Conservation (phyloP, 768 basidiomycete genomes). For the Kondoa subrosea region DNA sequence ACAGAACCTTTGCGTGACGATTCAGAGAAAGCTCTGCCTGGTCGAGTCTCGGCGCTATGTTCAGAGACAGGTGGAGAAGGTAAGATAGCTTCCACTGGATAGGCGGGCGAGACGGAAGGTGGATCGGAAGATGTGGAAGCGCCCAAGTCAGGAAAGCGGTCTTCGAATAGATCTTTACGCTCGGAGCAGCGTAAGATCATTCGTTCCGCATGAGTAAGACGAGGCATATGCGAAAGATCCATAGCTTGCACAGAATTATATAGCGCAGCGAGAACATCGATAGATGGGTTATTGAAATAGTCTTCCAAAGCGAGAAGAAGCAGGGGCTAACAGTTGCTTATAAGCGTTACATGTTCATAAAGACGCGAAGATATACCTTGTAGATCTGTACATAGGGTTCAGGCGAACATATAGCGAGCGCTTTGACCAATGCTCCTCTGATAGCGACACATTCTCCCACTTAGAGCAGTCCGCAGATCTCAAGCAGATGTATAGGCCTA, state of each 20-base stretch:
- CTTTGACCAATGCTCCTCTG: slow-evolving; percentile 86
- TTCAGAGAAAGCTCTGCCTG: background rate
- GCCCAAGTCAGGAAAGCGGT: slow-evolving; percentile 30
- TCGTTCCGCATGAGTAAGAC: slow-evolving; percentile 63
- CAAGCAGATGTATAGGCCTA: slow-evolving; percentile 30
- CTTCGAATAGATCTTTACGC: slow-evolving; percentile 75
- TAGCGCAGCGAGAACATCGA: slow-evolving; percentile 71
- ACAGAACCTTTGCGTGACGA: background rate
- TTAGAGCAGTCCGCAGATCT: background rate
- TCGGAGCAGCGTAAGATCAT: slow-evolving; percentile 77
- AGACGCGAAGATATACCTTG: slow-evolving; percentile 43
- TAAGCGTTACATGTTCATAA: background rate
- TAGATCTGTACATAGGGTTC: slow-evolving; percentile 92
- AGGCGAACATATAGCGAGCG: slow-evolving; percentile 79
- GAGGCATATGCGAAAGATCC: slow-evolving; percentile 61
- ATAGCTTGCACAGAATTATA: slow-evolving; percentile 89
- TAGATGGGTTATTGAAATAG: slow-evolving; percentile 74
- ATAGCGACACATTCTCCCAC: background rate
- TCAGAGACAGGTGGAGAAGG: background rate
- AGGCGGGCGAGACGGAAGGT: background rate
- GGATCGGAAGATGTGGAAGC: background rate
- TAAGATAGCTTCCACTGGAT: background rate
- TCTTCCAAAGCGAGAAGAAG: slow-evolving; percentile 86
- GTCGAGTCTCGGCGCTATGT: background rate
- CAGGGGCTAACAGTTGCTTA: slow-evolving; percentile 49